Evolutionary conservation across 2,329 filamentous ascomycete species (phyloP).

Genomic region (Alternaria arbusti): DNA sequence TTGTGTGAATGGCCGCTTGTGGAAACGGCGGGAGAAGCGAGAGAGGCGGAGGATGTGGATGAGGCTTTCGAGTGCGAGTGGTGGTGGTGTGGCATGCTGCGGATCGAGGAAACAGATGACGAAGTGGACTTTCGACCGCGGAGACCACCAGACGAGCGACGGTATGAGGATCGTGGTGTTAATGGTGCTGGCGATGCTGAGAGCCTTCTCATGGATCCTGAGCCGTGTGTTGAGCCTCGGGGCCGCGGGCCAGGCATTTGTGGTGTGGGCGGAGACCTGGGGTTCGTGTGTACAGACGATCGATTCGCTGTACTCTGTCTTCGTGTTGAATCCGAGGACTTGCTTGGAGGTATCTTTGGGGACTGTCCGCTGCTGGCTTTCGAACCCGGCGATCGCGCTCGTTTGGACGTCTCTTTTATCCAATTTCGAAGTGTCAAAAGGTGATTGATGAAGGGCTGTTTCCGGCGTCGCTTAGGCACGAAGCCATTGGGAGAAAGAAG

Average conservation of each 20-base stretch:
- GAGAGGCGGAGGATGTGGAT: constrained; percentile 82
- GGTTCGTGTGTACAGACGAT: constrained; percentile 44
- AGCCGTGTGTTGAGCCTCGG: constrained; percentile 53
- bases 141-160: constrained; percentile 81
- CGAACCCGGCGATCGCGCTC: constrained; percentile 43
- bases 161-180: constrained; percentile 85
- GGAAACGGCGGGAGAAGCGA: constrained; percentile 53
- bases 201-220: constrained; percentile 60
- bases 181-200: constrained; percentile 86
- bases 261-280: constrained; percentile 46
- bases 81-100: constrained; percentile 77
- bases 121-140: constrained; percentile 94
- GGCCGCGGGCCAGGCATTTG: constrained; percentile 47
- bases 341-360: constrained; percentile 38
- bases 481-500: constrained; percentile 64
- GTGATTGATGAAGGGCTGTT: constrained; percentile 70
- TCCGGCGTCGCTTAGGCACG: constrained; percentile 63
- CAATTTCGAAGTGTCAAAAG: constrained; percentile 73
- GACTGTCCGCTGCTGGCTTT: constrained; percentile 45
- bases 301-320: constrained; percentile 46
- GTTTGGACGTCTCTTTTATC: constrained; percentile 67
- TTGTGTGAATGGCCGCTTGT: constrained; percentile 65
- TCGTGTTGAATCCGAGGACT: constrained; percentile 39
- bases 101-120: constrained; percentile 90
- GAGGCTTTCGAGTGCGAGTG: constrained; percentile 93